These are phyloP conservation scores for Exophiala sideris DNA, from an alignment of 2,329 filamentous ascomycete genomes.

Conservation along the genomic window DNA sequence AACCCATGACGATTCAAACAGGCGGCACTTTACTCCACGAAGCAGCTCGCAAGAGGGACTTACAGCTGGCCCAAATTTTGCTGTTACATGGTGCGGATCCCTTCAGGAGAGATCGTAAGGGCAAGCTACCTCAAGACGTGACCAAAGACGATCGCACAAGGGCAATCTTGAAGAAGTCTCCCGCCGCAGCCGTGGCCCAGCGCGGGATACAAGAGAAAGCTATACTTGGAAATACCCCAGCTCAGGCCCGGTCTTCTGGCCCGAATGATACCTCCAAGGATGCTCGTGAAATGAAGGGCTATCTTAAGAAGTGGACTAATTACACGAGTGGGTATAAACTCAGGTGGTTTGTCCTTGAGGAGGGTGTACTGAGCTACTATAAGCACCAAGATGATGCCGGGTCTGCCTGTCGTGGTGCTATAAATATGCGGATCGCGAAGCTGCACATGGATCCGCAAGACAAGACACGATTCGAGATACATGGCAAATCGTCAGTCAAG, in stretches of 20 bases:
- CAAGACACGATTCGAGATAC: slow-evolving; percentile 96
- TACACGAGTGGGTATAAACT: slow-evolving; percentile 96
- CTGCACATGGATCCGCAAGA: slow-evolving; percentile 96
- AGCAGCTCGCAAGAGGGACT: slow-evolving; percentile 82
- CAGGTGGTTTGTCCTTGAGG: slow-evolving; percentile 95
- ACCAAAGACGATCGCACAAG: slow-evolving; percentile 90
- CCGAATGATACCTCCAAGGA: slow-evolving; percentile 68
- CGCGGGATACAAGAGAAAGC: slow-evolving; percentile 96
- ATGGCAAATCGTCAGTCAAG: slow-evolving; percentile 96
- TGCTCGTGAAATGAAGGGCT: slow-evolving; percentile 94
- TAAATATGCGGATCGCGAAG: slow-evolving; percentile 96
- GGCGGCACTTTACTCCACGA: slow-evolving; percentile 95
- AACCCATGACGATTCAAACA: slow-evolving; percentile 69
- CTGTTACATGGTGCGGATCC: slow-evolving; percentile 93
- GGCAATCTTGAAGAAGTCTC: slow-evolving; percentile 87
- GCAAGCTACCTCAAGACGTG: slow-evolving; percentile 91
- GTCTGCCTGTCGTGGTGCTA: slow-evolving; percentile 91
- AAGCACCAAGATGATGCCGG: slow-evolving; percentile 98
- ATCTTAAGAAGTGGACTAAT: slow-evolving; percentile 99
- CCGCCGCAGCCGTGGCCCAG: slow-evolving; percentile 89
- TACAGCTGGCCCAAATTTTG: slow-evolving; percentile 81
- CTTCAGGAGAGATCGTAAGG: slow-evolving; percentile 90
- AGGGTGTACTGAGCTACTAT: slow-evolving; percentile 96
- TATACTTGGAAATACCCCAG: slow-evolving; percentile 72
- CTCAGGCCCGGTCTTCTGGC: slow-evolving; percentile 36